These are phyloP conservation scores for Mycena sanguinolenta DNA, from an alignment of 768 basidiomycete genomes.

Conservation along the genomic window DNA sequence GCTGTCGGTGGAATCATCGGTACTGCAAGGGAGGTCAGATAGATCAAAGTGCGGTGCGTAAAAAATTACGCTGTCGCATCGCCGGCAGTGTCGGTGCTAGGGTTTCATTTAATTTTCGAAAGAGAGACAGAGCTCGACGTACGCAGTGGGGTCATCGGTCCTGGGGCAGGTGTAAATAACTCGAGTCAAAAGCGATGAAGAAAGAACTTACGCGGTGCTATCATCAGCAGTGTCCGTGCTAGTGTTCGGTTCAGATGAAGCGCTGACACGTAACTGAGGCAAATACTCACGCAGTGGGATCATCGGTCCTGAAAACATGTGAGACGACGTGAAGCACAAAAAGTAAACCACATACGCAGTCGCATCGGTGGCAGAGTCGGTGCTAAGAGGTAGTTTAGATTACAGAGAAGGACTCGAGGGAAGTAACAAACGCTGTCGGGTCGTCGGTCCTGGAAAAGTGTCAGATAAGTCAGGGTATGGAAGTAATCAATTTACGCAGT, in stretches of 20 bases:
- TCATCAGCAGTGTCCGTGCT: not conserved
- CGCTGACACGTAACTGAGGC: not conserved
- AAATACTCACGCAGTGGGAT: no score
- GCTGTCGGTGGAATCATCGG: not conserved
- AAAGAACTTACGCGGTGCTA: not conserved
- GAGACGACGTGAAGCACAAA: no score
- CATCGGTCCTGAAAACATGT: no score
- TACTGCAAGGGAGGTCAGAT: not conserved
- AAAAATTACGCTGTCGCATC: constrained; percentile 14
- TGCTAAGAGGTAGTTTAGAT: not conserved
- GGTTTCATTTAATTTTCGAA: not conserved
- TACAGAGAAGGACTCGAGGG: not conserved
- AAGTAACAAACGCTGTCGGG: not conserved
- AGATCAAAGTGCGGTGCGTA: not conserved
- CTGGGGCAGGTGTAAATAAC: not conserved
- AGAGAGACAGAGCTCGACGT: not conserved
- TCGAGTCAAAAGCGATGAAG: not conserved
- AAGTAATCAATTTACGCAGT: not conserved
- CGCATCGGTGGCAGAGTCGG: constrained; percentile 3
- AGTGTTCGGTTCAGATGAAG: not conserved
- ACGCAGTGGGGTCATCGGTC: constrained; percentile 1
- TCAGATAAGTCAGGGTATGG: not conserved
- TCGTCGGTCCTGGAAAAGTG: not conserved
- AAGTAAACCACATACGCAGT: no score
- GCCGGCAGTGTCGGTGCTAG: constrained; percentile 7